Base-by-base conservation (phyloP, 768 basidiomycete genomes). In the Boletus bicolor region DNA sequence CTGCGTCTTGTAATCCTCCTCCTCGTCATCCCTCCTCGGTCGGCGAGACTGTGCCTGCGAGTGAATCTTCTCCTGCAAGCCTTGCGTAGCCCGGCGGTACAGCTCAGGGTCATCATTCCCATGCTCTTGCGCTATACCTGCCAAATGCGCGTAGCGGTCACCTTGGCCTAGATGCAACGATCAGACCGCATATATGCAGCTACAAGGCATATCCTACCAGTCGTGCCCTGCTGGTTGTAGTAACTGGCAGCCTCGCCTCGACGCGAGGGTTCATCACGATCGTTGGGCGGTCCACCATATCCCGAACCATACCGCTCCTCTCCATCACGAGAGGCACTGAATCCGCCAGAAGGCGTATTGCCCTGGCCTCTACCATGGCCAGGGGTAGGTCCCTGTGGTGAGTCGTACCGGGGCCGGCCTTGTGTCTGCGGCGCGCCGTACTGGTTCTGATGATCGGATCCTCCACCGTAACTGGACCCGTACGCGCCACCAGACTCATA, bases 61-160 rank as follows among this genome's bases (percentile, higher is more conserved):
- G 44, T 70, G 56, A n/a, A 66, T 61, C 37, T 21, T 68, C 24
- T 61, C 59, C 0, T 65, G 59, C 32, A 69, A 41, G 4, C 68
- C 68, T 28, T 58, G 55, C 7, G 68, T 68, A 24, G 67, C 63
- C 19, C 41, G 50, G 26, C 51, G 63, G 34, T 63, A 69, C 52
- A 39, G 14, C 11, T 61, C 62, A 35, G 60, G 62, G 32, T 71
- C 57, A 0, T 63, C 57, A 0, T 55, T 47, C 3, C 52, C 62
- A 17, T 67, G 56, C 8, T 61, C 46, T 24, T 49, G 35, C 4
- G 67, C 69, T n/a, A 64, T 30, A 4, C 39, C 32, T 2, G 67
- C 57, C 54, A 61, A 28, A 43, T 56, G 57, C 2, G 35, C 12
- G 38, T 71, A 67, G 21, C 56, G 53, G 36, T 71, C 65, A 12